Evolutionary conservation across 2,329 filamentous ascomycete species (phyloP).

Genomic region (Samsoniella hepiali): DNA sequence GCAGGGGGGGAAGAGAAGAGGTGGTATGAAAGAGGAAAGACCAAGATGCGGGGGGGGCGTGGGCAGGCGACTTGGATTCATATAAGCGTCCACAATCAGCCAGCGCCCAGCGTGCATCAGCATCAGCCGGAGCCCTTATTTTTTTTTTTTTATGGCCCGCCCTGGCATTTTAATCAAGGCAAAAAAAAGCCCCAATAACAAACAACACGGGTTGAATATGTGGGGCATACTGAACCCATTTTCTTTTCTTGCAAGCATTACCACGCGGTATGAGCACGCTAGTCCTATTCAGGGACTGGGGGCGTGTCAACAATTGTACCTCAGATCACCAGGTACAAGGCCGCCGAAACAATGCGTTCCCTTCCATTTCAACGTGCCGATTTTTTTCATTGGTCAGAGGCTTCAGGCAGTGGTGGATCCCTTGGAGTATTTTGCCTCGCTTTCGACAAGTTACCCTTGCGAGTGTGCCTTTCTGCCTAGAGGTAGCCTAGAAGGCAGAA

Average conservation of each 20-base stretch:
- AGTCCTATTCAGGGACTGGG: conserved; percentile 7
- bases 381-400: conserved; percentile 6
- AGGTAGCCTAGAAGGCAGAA: background rate
- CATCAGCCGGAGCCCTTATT: conserved; percentile 27
- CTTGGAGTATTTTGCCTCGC: conserved; percentile 7
- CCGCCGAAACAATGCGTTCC: background rate
- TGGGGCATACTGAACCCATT: background rate
- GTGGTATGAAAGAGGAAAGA: conserved; percentile 20
- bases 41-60: conserved; percentile 28
- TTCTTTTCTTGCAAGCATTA: background rate
- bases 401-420: background rate
- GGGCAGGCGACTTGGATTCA: conserved; percentile 25
- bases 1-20: conserved; percentile 20
- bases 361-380: background rate
- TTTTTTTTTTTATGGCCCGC: background rate
- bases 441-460: background rate
- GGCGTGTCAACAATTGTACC: conserved; percentile 8
- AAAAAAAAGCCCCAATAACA: background rate
- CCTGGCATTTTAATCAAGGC: background rate
- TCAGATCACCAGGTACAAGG: conserved; percentile 13
- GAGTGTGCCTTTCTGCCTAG: conserved; percentile 1
- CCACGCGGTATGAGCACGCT: background rate
- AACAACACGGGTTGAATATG: background rate
- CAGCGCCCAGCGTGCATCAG: conserved; percentile 27
- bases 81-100: conserved; percentile 41